Base-by-base conservation (phyloP, 768 basidiomycete genomes). In the Mycena amicta region DNA sequence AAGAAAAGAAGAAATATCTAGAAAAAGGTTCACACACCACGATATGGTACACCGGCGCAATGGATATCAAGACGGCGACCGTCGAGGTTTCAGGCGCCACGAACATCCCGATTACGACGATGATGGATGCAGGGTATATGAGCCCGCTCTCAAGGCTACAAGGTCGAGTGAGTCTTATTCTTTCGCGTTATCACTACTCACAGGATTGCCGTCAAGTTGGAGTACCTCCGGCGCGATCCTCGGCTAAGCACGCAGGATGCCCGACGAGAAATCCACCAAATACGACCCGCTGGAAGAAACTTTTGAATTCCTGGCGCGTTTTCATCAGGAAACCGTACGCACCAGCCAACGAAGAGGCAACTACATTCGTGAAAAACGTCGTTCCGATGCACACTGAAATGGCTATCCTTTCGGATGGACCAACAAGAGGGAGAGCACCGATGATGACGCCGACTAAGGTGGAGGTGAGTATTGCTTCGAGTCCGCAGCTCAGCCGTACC, bases 191-290 rank as follows among this genome's bases (percentile, higher is more conserved):
- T 5, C 12, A 40, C 40, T 33, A 37, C 58, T 16, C 11, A 59
- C 58, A 59, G 45, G 26, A 59, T 59, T 11, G 47, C 58, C 26
- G 53, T 49, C 40, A 59, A 31, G 20, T 59, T 33, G 41, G n/a
- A 23, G 40, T 59, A 59, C 31, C n/a, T 59, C 23, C 27, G 43
- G 5, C 53, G 52, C 18, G 57, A 39, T 29, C 30, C 43, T 23
- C 13, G 8, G 18, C 51, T 28, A 4, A 53, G 45, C 25, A 47
- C 13, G 15, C 13, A 40, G 6, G 53, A 43, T 18, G 40, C 40
- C 33, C 53, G 46, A 16, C 58, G 52, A 29, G 58, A 59, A 22
- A 59, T 49, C 46, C 37, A 59, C 58, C 58, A 59, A 22, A 59
- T 59, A 4, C 53, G 58, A 1, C 58, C 45, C 5, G 58, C 58